Conservation (phyloP, 805 yeast genomes). For the Blastobotrys robertii region DNA sequence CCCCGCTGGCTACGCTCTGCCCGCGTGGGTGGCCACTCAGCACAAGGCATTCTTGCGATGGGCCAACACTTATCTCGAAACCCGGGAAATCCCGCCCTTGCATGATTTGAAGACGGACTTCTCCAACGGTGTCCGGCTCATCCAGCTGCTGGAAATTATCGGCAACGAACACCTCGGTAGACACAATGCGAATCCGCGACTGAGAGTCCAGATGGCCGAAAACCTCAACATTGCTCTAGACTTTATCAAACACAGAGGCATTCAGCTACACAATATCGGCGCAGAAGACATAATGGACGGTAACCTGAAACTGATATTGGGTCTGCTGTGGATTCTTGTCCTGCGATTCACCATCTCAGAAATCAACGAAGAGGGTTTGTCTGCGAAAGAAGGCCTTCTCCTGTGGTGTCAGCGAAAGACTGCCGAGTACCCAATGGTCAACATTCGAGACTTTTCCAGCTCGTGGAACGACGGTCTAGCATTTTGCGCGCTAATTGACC, state of each 20-base stretch:
- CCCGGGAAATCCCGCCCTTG: conserved; percentile 19
- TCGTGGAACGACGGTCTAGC: conserved; percentile 48
- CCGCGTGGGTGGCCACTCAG: conserved; percentile 32
- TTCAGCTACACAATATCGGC: conserved; percentile 30
- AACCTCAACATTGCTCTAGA: conserved; percentile 30
- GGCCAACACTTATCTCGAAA: conserved; percentile 29
- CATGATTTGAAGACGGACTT: conserved; percentile 23
- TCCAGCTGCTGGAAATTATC: conserved; percentile 29
- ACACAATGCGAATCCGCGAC: conserved; percentile 24
- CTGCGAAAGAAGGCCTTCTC: conserved; percentile 36
- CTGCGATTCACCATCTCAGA: conserved; percentile 30
- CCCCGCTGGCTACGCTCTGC: conserved; percentile 17
- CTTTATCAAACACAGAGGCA: conserved; percentile 27
- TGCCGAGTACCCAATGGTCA: conserved; percentile 28
- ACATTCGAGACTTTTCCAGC: conserved; percentile 40
- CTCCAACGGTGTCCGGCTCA: conserved; percentile 27
- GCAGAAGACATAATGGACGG: conserved; percentile 92
- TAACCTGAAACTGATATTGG: conserved; percentile 82
- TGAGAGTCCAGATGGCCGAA: conserved; percentile 31
- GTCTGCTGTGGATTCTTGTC: conserved; percentile 65
- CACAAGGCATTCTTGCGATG: conserved; percentile 31
- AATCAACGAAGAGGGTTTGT: conserved; percentile 30
- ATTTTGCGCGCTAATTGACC: conserved; percentile 36
- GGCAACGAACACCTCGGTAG: conserved; percentile 29
- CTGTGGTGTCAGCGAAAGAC: conserved; percentile 47